Conservation (phyloP, 163 green algal genomes). For the Scenedesmus sp. region DNA sequence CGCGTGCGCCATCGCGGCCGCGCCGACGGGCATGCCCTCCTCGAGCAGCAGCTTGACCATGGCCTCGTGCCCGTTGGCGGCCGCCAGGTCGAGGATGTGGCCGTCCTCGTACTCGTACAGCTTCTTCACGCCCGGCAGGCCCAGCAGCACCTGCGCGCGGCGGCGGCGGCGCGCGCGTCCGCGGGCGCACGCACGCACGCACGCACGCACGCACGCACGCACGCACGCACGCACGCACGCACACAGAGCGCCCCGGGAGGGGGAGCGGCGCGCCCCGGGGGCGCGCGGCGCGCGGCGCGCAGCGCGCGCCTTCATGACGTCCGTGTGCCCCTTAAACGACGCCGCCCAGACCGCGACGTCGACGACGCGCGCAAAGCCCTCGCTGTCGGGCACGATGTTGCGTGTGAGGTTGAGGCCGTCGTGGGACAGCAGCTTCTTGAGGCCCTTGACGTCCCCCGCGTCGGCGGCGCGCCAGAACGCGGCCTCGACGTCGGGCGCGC, state of each 20-base stretch:
- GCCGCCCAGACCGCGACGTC: constrained; percentile 36
- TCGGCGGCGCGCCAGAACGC: constrained; percentile 15
- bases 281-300: background rate
- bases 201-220: too few relatives aligned
- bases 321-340: constrained; percentile 2
- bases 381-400: constrained; percentile 35
- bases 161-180: background rate
- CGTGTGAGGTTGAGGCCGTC: constrained; percentile 18
- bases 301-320: constrained; percentile 32
- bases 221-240: too few relatives aligned
- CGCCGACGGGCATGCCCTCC: constrained; percentile 7
- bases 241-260: too few relatives aligned
- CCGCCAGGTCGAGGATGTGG: constrained; percentile 35
- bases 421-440: constrained; percentile 26
- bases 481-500: background rate
- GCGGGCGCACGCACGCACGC: too few relatives aligned
- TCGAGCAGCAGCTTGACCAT: constrained; percentile 29
- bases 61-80: background rate
- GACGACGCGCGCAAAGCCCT: constrained; percentile 17
- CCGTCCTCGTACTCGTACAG: constrained; percentile 39
- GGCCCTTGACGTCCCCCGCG: background rate
- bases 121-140: background rate
- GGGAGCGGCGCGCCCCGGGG: too few relatives aligned
- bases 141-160: constrained; percentile 17
- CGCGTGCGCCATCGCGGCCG: constrained; percentile 26